Conservation (phyloP, 208 protist genomes). For the Leishmania guyanensis region DNA sequence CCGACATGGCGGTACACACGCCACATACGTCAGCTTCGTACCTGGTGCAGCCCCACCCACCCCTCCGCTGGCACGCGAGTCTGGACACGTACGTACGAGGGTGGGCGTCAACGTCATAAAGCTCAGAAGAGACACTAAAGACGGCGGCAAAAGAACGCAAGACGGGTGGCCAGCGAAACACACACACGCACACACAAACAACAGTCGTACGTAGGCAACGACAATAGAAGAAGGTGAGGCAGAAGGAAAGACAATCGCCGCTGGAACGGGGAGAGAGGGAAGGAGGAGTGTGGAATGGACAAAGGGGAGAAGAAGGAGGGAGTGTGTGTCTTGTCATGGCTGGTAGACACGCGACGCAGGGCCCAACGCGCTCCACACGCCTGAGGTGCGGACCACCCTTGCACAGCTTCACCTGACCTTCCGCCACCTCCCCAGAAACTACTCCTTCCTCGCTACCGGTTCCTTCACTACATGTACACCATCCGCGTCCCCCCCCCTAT, state of each 20-base stretch:
- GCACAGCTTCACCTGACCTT: not conserved
- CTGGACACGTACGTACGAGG: not conserved
- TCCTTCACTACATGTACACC: not conserved
- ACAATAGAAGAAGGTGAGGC: not conserved
- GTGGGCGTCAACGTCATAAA: not conserved
- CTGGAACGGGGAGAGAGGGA: not conserved
- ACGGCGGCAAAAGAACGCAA: not conserved
- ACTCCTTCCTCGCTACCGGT: not conserved
- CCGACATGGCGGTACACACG: too few species aligned
- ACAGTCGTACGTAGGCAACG: not conserved
- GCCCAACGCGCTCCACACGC: not conserved
- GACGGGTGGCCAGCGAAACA: not conserved
- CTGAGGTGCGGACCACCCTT: not conserved
- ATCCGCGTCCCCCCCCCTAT: not conserved
- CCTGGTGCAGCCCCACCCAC: too few species aligned
- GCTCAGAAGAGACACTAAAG: not conserved
- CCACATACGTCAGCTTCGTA: too few species aligned
- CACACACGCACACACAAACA: not conserved
- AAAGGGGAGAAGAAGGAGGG: not conserved
- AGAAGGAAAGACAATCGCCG: not conserved
- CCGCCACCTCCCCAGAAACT: not conserved
- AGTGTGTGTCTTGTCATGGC: not conserved
- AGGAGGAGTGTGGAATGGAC: not conserved
- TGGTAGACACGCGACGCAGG: not conserved
- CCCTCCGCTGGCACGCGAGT: too few species aligned